Base-by-base conservation (phyloP, 2,329 filamentous ascomycete species). In the Fusarium abutilonis region DNA sequence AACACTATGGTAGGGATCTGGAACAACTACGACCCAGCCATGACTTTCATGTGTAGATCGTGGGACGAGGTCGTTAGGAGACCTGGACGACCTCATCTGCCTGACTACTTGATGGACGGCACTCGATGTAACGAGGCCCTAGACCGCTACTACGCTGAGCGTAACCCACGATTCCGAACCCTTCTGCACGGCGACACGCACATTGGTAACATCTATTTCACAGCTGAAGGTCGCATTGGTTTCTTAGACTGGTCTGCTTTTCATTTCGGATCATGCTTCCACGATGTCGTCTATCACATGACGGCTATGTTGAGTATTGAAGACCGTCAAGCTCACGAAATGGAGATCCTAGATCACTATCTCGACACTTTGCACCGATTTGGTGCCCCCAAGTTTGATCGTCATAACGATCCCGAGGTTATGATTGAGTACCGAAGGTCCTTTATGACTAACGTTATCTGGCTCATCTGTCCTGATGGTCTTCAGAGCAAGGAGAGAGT, bases 171-270 rank as follows among this genome's bases (percentile, higher is more conserved):
- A 6, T 78, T 79, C 55, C 72, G 74, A 13, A 77, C 73, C n/a
- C 63, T 80, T 3, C 58, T 79, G 11, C 78, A 81, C 49, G 78
- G 78, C 10, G 79, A 80, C 47, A 73, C 78, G 10, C 79, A 80
- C 54, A 71, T 78, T 11, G 77, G 77, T 28, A 80, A 80, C 60
- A 72, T 76, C n/a, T 80, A 77, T 65, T 74, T 80, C 41, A 74
- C 74, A 1, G 58, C 70, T 3, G 69, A 74, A 2, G 73, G 72
- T 1, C 43, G 66, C 17, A 75, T 73, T 3, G 71, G 77, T 1
- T 80, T 80, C 61, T 55, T 80, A 1, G 78, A 80, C 69, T 80
- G 77, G 77, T 75, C 75, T 21, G 73, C 73, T 1, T 74, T 75
- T 31, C 76, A 79, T 61, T 76, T 78, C 31, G 77, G 73, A 1